These are phyloP conservation scores for Beauveria sp. DNA, from an alignment of 2,329 filamentous ascomycete genomes.

Conservation along the genomic window DNA sequence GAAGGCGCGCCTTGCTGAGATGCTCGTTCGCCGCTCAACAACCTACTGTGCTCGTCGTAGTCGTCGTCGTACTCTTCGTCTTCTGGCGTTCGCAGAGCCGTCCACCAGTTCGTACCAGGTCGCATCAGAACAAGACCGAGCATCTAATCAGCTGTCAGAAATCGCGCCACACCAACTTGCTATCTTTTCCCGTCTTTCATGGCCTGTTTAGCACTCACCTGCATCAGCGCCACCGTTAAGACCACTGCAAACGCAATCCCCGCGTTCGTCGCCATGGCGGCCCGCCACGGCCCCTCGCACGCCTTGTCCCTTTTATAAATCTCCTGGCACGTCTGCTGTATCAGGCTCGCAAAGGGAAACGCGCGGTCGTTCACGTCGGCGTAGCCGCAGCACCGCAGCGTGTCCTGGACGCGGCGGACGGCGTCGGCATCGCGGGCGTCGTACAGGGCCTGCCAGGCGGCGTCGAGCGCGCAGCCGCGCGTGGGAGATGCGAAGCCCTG, in stretches of 20 bases:
- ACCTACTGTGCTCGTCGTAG: slow-evolving; percentile 1
- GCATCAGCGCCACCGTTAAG: slow-evolving; percentile 44
- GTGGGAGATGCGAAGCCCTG: slow-evolving; percentile 24
- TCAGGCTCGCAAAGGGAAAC: slow-evolving; percentile 48
- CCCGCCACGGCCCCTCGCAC: slow-evolving; percentile 51
- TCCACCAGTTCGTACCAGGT: slow-evolving; percentile 25
- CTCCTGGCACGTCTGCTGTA: slow-evolving; percentile 31
- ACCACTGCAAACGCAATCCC: slow-evolving; percentile 49
- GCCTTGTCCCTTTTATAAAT: slow-evolving; percentile 36
- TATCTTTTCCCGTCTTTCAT: too few species aligned
- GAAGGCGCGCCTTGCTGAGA: not conserved
- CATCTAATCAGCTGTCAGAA: slow-evolving; percentile 17
- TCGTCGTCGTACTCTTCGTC: not conserved
- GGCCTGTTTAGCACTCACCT: slow-evolving; percentile 34
- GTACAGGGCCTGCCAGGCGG: slow-evolving; percentile 49
- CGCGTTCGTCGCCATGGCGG: slow-evolving; percentile 43
- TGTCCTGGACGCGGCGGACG: slow-evolving; percentile 56
- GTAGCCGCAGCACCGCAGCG: slow-evolving; percentile 60
- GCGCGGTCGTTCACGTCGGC: slow-evolving; percentile 48
- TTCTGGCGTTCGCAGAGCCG: slow-evolving; percentile 16
- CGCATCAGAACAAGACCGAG: slow-evolving; percentile 24
- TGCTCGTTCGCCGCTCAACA: not conserved
- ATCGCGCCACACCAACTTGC: not conserved
- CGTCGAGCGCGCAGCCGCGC: slow-evolving; percentile 46
- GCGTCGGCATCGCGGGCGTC: slow-evolving; percentile 37